phyloP scores from a whole-genome alignment of 2,329 filamentous ascomycete genomes.

The Xylariomycetidae sp. region DNA sequence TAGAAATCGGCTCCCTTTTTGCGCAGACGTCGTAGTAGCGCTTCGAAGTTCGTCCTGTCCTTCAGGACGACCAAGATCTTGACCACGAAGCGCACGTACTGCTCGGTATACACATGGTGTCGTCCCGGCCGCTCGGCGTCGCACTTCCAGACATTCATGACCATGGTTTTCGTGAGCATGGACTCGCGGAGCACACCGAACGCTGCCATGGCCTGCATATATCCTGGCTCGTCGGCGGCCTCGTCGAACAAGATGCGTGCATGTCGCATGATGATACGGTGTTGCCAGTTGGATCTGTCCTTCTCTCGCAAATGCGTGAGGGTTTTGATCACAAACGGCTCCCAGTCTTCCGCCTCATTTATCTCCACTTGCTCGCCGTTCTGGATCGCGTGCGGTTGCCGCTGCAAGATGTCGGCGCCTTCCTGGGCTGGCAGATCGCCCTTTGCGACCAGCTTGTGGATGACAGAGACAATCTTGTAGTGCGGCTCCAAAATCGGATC shows the following conservation, averaged over 20 bases:
- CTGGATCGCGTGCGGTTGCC: conserved; percentile 48
- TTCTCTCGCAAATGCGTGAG: conserved; percentile 54
- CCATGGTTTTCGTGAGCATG: conserved; percentile 90
- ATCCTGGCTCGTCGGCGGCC: conserved; percentile 31
- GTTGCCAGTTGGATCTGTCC: conserved; percentile 93
- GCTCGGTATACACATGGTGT: conserved; percentile 86
- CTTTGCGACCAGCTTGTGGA: conserved; percentile 70
- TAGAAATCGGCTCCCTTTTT: conserved; percentile 74
- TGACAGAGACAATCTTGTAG: conserved; percentile 78
- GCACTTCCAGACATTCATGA: conserved; percentile 91
- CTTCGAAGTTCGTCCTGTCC: conserved; percentile 71
- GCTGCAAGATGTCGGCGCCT: conserved; percentile 46
- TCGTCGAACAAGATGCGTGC: conserved; percentile 49
- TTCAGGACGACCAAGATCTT: conserved; percentile 66
- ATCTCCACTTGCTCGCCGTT: conserved; percentile 41
- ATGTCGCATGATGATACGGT: conserved; percentile 78
- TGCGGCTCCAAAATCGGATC: conserved; percentile 87
- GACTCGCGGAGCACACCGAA: conserved; percentile 67
- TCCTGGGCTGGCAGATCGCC: conserved; percentile 41
- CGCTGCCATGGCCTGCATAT: conserved; percentile 68
- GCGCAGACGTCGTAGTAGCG: conserved; percentile 70
- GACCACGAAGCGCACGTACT: conserved; percentile 79
- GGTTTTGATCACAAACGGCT: conserved; percentile 47
- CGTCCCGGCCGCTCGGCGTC: conserved; percentile 77
- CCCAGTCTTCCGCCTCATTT: conserved; percentile 58